Evolutionary conservation across 306 rosid genomes (phyloP), one percentile per base, ranked within the genome.

Genomic region (Glycine latifolia): DNA sequence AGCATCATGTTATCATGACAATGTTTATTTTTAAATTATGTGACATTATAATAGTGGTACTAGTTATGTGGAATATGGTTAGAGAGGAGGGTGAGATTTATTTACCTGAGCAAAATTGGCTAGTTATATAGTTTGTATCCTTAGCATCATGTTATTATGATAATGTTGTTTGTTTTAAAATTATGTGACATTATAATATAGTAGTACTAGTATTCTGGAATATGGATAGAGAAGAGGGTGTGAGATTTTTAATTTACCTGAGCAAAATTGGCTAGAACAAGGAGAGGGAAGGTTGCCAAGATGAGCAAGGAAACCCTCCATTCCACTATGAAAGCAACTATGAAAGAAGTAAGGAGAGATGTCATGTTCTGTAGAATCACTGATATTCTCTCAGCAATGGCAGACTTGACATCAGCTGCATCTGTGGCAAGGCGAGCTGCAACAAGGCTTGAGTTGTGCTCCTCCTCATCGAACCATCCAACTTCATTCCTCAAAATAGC

Each of bases 251-350:
- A 3, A 3, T 15, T 82, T 85, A 95, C 99, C 98, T 95, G 99
- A 81, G 99, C 99, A 79, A 91, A 93, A 86, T 95, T 93, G 44
- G 99, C 97, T 4, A 95, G 94, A 77, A 95, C 99, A 37, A 95
- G 90, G 39, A 95, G 98, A 73, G 99, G 99, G 84, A 93, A 95
- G 16, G 98, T 91, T 15, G 75, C 99, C 4, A 95, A 85, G 71
- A 95, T 93, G 74, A 95, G 99, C 73, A 95, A 90, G 39, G 99
- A 95, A 75, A 95, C 99, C 76, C 99, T 95, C 99, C 99, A 95
- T 78, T 95, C 99, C 75, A 95, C 97, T 12, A 95, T 89, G 93
- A 95, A 95, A 67, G 98, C 99, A 78, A 95, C 99, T 2, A 95
- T 95, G 83, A 95, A 95, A 47, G 99, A 95, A 71, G 97, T 95